A percentile compares a stretch with the other conserved stretches of the same genome.
These are phyloP conservation scores for Rhododendron kiyosumense DNA, from an alignment of 148 eudicot genomes.

Conservation along the genomic window DNA sequence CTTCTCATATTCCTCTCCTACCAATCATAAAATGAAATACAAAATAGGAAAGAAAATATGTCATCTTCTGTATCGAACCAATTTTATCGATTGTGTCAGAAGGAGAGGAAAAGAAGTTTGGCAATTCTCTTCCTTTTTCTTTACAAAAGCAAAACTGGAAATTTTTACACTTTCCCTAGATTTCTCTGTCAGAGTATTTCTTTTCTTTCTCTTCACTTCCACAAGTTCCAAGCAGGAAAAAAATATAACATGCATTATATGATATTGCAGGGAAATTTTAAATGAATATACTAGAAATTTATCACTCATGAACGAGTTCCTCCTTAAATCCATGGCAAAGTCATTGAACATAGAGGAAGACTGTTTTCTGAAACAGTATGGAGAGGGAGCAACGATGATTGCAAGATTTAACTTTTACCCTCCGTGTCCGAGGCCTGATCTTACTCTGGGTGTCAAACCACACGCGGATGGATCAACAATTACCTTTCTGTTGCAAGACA, in stretches of 20 bases:
- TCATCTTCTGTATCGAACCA: not conserved
- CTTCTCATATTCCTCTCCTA: too few relatives aligned
- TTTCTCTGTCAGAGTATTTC: not conserved
- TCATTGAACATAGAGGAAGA: conserved; percentile 27
- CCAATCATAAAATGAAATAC: not conserved
- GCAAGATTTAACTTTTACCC: conserved; percentile 34
- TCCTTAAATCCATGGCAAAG: conserved; percentile 28
- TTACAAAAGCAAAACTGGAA: not conserved
- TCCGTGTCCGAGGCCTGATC: conserved; percentile 29
- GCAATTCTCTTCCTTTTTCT: not conserved
- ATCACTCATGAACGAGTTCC: conserved; percentile 9
- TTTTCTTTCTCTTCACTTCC: not conserved
- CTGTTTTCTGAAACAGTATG: conserved; percentile 27
- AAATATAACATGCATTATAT: not conserved
- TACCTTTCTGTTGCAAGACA: conserved; percentile 31
- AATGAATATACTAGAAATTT: conserved; percentile 18
- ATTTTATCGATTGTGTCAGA: not conserved
- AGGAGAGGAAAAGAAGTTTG: not conserved
- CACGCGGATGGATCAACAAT: conserved; percentile 30
- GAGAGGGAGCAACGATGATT: conserved; percentile 13
- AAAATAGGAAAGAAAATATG: not conserved
- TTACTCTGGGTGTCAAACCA: conserved; percentile 23
- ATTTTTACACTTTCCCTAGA: not conserved
- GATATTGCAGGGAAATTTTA: conserved; percentile 22
- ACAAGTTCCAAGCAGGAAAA: not conserved